Percentiles rank a stretch among this genome's conserved stretches.
Conservation (phyloP, 73 alveolate genomes). For the Loxodes magnus region DNA sequence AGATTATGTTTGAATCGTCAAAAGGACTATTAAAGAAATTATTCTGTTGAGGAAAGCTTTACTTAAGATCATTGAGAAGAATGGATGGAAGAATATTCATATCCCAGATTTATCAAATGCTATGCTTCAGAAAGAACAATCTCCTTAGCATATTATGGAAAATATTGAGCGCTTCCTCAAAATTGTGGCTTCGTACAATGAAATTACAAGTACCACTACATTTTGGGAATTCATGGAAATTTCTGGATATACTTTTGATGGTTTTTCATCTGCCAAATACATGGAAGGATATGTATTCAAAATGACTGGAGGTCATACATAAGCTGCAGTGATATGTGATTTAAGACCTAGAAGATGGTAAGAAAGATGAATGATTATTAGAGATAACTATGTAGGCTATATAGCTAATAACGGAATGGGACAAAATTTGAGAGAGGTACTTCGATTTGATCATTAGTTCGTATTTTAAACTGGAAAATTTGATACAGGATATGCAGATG, state of each 20-base stretch:
- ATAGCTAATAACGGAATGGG: not conserved
- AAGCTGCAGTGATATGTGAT: not conserved
- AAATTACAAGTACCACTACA: not conserved
- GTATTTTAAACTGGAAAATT: conserved; percentile 9
- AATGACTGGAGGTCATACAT: conserved; percentile 18
- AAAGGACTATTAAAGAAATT: too few species aligned
- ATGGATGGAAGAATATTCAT: too few species aligned
- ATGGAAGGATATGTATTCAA: conserved; percentile 18
- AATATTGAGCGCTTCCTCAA: too few species aligned
- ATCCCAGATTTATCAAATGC: too few species aligned
- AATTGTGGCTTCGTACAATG: too few species aligned
- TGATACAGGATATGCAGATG: conserved; percentile 26
- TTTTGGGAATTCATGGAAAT: conserved; percentile 9
- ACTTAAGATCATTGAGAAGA: too few species aligned
- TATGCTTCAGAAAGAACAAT: too few species aligned
- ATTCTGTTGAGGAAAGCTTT: too few species aligned
- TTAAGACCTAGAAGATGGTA: conserved; percentile 11
- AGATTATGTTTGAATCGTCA: too few species aligned
- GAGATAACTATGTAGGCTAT: conserved; percentile 17
- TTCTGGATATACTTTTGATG: not conserved
- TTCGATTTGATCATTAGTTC: conserved; percentile 17
- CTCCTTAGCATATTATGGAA: too few species aligned
- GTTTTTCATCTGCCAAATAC: not conserved
- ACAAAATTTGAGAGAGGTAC: not conserved
- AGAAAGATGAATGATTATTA: conserved; percentile 10